A percentile compares a stretch with the other conserved stretches of the same genome.
phyloP scores from a whole-genome alignment of 1,284 basidiomycete genomes.

The Moesziomyces globuligerus region DNA sequence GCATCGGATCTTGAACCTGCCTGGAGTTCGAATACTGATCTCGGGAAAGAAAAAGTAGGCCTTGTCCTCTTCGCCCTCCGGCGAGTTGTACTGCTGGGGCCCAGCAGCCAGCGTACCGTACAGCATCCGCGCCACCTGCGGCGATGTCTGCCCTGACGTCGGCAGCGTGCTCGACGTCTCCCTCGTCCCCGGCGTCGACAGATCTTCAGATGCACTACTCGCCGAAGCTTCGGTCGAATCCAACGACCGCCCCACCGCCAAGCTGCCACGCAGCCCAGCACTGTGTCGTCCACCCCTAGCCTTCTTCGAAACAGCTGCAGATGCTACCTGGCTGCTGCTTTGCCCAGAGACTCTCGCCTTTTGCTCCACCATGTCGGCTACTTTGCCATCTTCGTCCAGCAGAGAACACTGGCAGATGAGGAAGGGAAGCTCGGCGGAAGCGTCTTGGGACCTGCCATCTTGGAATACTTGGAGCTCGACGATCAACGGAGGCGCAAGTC shows the following conservation, averaged over 20 bases:
- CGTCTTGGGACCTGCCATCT: conserved; percentile 17
- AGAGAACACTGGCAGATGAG: conserved; percentile 53
- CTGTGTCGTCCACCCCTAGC: conserved; percentile 18
- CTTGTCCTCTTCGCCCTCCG: conserved; percentile 8
- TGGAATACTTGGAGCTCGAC: conserved; percentile 37
- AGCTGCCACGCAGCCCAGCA: conserved; percentile 10
- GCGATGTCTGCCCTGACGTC: not conserved
- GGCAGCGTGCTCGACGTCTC: conserved; percentile 1
- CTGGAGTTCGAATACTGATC: conserved; percentile 45
- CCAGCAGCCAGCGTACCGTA: conserved; percentile 51
- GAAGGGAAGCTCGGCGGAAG: conserved; percentile 38
- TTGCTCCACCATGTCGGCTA: conserved; percentile 38
- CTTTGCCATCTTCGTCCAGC: conserved; percentile 24
- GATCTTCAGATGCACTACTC: conserved; percentile 1
- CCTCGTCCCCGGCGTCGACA: not conserved
- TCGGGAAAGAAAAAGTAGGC: conserved; percentile 56
- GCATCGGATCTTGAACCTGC: conserved; percentile 44
- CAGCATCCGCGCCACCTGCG: conserved; percentile 39
- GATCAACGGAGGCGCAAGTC: conserved; percentile 51
- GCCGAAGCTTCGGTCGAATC: conserved; percentile 7
- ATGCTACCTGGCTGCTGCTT: not conserved
- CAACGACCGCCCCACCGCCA: conserved; percentile 4
- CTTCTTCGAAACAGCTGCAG: not conserved
- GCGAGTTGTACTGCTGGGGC: conserved; percentile 24
- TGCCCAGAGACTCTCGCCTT: not conserved